These are phyloP conservation scores for Entrophospora sp. DNA, from an alignment of 192 early-diverging fungal species.

Conservation along the genomic window DNA sequence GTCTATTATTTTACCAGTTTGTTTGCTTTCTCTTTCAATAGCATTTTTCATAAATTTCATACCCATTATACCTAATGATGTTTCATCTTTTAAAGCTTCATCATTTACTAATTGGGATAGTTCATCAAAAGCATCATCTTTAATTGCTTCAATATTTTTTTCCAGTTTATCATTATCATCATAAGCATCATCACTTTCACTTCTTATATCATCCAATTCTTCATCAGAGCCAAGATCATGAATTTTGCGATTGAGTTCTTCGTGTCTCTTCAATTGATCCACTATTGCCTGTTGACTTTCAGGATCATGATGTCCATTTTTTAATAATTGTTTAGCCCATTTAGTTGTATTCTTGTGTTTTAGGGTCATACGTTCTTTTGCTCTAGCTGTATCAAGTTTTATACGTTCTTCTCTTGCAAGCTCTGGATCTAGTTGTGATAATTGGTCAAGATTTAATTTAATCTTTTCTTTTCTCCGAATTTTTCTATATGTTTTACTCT, in stretches of 20 bases:
- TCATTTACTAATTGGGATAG: slow-evolving; percentile 46
- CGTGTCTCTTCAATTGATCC: slow-evolving; percentile 73
- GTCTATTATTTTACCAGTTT: slow-evolving; percentile 32
- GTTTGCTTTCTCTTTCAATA: slow-evolving; percentile 47
- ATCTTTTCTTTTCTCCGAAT: slow-evolving; percentile 65
- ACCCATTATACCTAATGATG: slow-evolving; percentile 71
- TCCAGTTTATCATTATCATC: slow-evolving; percentile 39
- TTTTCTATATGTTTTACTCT: slow-evolving; percentile 88
- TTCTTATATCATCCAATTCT: slow-evolving; percentile 26
- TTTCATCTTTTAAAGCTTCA: slow-evolving; percentile 34
- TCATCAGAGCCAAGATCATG: slow-evolving; percentile 55
- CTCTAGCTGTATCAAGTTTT: slow-evolving; percentile 68
- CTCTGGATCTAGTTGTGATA: slow-evolving; percentile 59
- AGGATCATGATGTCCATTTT: slow-evolving; percentile 46
- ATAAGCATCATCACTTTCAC: slow-evolving; percentile 30
- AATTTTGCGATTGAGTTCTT: slow-evolving; percentile 76
- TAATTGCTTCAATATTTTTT: slow-evolving; percentile 32
- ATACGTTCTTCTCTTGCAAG: slow-evolving; percentile 53
- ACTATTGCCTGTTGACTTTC: slow-evolving; percentile 68
- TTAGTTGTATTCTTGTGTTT: slow-evolving; percentile 92
- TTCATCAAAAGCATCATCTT: slow-evolving; percentile 32
- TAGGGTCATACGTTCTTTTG: slow-evolving; percentile 83
- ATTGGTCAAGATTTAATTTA: slow-evolving; percentile 39
- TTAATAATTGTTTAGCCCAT: slow-evolving; percentile 83
- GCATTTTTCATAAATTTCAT: slow-evolving; percentile 99